Evolutionary conservation across 1,284 basidiomycete genomes (phyloP).

Genomic region (Caloboletus firmus): DNA sequence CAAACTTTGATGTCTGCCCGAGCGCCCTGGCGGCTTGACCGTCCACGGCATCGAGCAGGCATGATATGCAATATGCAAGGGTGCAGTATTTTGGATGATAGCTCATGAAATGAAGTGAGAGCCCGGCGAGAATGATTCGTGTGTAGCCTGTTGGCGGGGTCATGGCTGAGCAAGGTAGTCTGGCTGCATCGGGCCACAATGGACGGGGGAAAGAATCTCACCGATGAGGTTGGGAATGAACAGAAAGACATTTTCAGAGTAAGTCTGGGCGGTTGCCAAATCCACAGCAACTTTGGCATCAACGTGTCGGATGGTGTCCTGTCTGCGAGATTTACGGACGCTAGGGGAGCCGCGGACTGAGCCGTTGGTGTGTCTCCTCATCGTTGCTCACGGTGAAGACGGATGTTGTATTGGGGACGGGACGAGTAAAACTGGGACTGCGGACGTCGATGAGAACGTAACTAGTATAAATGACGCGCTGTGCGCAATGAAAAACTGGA

Average conservation of each 20-base stretch:
- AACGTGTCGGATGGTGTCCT: slow-evolving; percentile 58
- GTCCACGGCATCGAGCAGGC: slow-evolving; percentile 93
- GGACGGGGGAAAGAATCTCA: slow-evolving; percentile 32
- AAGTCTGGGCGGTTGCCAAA: slow-evolving; percentile 79
- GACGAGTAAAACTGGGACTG: background rate
- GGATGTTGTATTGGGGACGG: background rate
- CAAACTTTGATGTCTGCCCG: slow-evolving; percentile 93
- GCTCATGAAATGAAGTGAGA: slow-evolving; percentile 93
- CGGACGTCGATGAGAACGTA: background rate
- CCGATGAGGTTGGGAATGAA: slow-evolving; percentile 98
- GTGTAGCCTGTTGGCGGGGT: slow-evolving; percentile 68
- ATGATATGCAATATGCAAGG: slow-evolving; percentile 88
- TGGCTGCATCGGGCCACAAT: background rate
- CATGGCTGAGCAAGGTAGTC: slow-evolving; percentile 2
- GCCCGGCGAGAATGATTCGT: slow-evolving; percentile 86
- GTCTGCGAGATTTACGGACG: slow-evolving; percentile 21
- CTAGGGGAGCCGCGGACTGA: slow-evolving; percentile 13
- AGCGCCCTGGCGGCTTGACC: slow-evolving; percentile 91
- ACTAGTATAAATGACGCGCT: slow-evolving; percentile 21
- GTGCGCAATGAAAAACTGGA: slow-evolving; percentile 15
- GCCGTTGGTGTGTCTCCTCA: slow-evolving; percentile 33
- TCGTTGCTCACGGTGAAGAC: slow-evolving; percentile 17
- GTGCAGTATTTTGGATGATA: slow-evolving; percentile 94
- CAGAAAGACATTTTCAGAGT: slow-evolving; percentile 91
- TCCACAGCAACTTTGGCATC: slow-evolving; percentile 80